Conservation (phyloP, 129 eudicot species). For the Flaveria linearis region DNA sequence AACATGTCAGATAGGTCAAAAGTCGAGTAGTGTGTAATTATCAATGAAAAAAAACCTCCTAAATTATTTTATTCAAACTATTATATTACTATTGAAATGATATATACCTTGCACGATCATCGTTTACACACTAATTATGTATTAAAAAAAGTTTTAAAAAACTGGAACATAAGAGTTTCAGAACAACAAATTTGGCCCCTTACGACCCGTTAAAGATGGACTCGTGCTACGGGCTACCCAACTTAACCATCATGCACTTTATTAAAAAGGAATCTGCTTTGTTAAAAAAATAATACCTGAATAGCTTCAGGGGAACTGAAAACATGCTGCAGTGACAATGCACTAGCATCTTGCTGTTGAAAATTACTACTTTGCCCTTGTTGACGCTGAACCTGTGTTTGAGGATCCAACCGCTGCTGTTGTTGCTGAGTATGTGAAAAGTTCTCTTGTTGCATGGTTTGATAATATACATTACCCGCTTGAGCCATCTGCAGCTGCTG, state of each 20-base stretch:
- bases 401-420: constrained; percentile 55
- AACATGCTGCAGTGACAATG: constrained; percentile 66
- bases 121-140: background rate
- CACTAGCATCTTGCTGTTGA: constrained; percentile 64
- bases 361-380: constrained; percentile 51
- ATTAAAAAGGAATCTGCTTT: background rate
- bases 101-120: background rate
- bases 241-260: background rate
- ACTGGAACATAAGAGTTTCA: background rate
- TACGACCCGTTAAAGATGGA: background rate
- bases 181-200: background rate
- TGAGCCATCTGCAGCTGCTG: constrained; percentile 45
- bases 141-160: too few relatives aligned
- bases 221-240: background rate
- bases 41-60: too few relatives aligned
- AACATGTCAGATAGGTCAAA: background rate
- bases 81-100: too few relatives aligned
- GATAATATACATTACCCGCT: constrained; percentile 59
- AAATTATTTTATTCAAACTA: too few relatives aligned
- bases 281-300: constrained; percentile 47
- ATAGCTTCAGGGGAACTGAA: constrained; percentile 88
- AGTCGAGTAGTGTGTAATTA: background rate
- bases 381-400: constrained; percentile 40
- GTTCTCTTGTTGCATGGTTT: constrained; percentile 60
- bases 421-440: constrained; percentile 48